A percentile compares a stretch with the other conserved stretches of the same genome.
phyloP scores from a whole-genome alignment of 768 basidiomycete species.

The Tylopilus sp. region DNA sequence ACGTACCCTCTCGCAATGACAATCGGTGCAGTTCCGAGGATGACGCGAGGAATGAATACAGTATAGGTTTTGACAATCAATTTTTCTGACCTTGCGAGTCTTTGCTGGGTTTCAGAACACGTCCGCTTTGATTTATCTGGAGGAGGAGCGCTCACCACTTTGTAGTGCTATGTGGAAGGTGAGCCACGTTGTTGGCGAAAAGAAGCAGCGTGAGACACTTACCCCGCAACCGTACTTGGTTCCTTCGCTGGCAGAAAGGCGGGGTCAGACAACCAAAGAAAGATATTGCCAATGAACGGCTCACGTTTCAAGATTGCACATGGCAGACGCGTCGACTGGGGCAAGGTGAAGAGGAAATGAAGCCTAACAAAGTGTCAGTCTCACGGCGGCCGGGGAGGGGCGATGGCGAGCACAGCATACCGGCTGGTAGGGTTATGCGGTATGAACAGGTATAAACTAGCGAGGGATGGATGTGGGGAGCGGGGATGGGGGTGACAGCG shows the following conservation, averaged over 20 bases:
- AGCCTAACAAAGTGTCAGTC: slow-evolving; percentile 5
- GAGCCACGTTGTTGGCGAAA: neutral
- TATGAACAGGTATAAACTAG: slow-evolving; percentile 5
- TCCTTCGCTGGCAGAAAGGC: slow-evolving; percentile 54
- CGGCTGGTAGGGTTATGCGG: neutral
- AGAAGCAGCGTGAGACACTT: slow-evolving; percentile 27
- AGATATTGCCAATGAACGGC: slow-evolving; percentile 21
- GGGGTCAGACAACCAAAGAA: slow-evolving; percentile 25
- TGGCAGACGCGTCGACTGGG: slow-evolving; percentile 22
- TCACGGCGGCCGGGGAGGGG: neutral
- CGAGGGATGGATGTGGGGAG: slow-evolving; percentile 8
- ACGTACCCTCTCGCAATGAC: slow-evolving; percentile 44
- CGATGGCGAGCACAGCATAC: slow-evolving; percentile 14
- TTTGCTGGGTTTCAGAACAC: slow-evolving; percentile 15
- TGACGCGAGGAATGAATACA: slow-evolving; percentile 42
- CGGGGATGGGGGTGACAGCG: slow-evolving; percentile 8
- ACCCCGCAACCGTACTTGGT: slow-evolving; percentile 70
- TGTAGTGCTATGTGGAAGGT: slow-evolving; percentile 53
- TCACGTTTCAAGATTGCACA: slow-evolving; percentile 60
- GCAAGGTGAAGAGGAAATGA: slow-evolving; percentile 7
- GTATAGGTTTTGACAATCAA: slow-evolving; percentile 33
- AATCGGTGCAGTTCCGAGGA: slow-evolving; percentile 38
- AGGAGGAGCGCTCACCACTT: slow-evolving; percentile 49
- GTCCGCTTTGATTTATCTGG: slow-evolving; percentile 5
- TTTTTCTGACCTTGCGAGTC: slow-evolving; percentile 34